Evolutionary conservation across 2,329 filamentous ascomycete species (phyloP).

Genomic region (Aspergillus unguis): DNA sequence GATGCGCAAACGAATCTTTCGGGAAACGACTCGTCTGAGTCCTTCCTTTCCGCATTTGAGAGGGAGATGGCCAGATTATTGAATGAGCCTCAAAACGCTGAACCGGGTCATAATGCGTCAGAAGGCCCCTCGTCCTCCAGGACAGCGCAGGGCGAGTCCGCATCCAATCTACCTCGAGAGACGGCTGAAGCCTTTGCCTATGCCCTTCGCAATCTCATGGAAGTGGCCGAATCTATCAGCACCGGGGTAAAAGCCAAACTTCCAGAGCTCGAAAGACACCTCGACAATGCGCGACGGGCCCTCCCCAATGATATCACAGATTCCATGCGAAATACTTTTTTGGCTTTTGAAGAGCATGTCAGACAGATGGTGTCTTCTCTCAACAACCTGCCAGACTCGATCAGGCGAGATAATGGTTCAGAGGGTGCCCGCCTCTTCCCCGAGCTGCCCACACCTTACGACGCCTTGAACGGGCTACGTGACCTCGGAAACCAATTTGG

Average conservation of each 20-base stretch:
- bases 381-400: slow-evolving; percentile 32
- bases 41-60: slow-evolving; percentile 41
- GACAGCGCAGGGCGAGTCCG: slow-evolving; percentile 10
- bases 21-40: slow-evolving; percentile 22
- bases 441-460: slow-evolving; percentile 35
- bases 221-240: slow-evolving; percentile 34
- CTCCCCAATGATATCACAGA: slow-evolving; percentile 37
- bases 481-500: slow-evolving; percentile 42
- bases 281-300: slow-evolving; percentile 33
- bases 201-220: slow-evolving; percentile 33
- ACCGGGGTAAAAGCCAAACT: slow-evolving; percentile 36
- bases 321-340: slow-evolving; percentile 35
- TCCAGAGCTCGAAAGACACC: slow-evolving; percentile 38
- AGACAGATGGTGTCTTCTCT: slow-evolving; percentile 36
- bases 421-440: slow-evolving; percentile 36
- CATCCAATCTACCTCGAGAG: slow-evolving; percentile 18
- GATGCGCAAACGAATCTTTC: slow-evolving; percentile 12
- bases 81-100: slow-evolving; percentile 15
- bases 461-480: slow-evolving; percentile 38
- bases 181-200: slow-evolving; percentile 32
- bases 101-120: slow-evolving; percentile 6
- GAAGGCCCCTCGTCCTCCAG: slow-evolving; percentile 12
- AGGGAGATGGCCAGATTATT: slow-evolving; percentile 38
- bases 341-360: slow-evolving; percentile 36
- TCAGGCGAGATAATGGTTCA: slow-evolving; percentile 27